A percentile compares a stretch with the other conserved stretches of the same genome.
phyloP scores from a whole-genome alignment of 2,329 filamentous ascomycete genomes.

The Alternaria incomplexa region DNA sequence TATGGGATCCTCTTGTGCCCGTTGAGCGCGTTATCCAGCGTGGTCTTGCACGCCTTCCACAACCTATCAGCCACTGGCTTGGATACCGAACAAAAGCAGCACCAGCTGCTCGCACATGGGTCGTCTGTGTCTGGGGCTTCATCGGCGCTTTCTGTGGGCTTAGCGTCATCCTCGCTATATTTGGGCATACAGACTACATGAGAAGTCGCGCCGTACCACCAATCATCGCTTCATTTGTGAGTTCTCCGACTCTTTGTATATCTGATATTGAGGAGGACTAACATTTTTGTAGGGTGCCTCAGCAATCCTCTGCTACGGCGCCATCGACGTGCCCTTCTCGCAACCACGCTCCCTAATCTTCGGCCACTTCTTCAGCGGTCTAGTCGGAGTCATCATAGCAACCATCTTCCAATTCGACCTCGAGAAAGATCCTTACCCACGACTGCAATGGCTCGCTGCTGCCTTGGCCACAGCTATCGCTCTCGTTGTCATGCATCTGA shows the following conservation, averaged over 20 bases:
- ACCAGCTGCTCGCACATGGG: conserved; percentile 35
- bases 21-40: conserved; percentile 38
- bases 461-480: conserved; percentile 51
- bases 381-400: conserved; percentile 52
- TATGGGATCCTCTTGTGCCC: conserved; percentile 34
- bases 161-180: conserved; percentile 49
- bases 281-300: conserved; percentile 47
- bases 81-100: conserved; percentile 47
- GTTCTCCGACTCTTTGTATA: conserved; percentile 11
- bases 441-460: conserved; percentile 52
- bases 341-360: conserved; percentile 54
- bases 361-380: conserved; percentile 53
- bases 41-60: conserved; percentile 60
- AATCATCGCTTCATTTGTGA: conserved; percentile 50
- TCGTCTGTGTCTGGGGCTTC: conserved; percentile 51
- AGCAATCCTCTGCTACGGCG: conserved; percentile 55
- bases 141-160: conserved; percentile 53
- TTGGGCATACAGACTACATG: conserved; percentile 49
- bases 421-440: conserved; percentile 27
- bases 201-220: conserved; percentile 48
- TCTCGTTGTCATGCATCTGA: conserved; percentile 54
- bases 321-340: conserved; percentile 53
- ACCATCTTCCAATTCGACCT: conserved; percentile 52
- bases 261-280: background rate
- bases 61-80: conserved; percentile 71